These are phyloP conservation scores for Hirsutella rhossiliensis DNA, from an alignment of 2,329 filamentous ascomycete species.

Conservation along the genomic window DNA sequence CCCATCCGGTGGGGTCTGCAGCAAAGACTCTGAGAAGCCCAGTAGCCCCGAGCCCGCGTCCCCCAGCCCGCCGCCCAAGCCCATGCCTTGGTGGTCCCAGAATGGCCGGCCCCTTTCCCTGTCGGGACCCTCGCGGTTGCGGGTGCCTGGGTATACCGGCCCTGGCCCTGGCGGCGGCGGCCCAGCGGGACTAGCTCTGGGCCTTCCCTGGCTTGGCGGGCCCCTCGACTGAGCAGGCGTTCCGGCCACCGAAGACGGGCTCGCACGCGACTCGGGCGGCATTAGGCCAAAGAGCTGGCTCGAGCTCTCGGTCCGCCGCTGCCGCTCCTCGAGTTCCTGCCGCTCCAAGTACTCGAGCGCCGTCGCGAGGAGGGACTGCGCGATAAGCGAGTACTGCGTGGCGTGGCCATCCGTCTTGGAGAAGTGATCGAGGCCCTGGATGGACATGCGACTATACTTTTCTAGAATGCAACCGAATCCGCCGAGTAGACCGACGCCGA, in stretches of 20 bases:
- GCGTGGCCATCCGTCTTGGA: slow-evolving; percentile 37
- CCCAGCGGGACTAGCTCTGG: neutral
- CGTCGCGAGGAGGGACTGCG: slow-evolving; percentile 33
- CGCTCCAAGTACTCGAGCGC: slow-evolving; percentile 35
- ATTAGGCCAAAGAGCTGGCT: slow-evolving; percentile 39
- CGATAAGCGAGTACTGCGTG: slow-evolving; percentile 39
- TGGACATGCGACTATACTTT: slow-evolving; percentile 34
- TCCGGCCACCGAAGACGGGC: neutral
- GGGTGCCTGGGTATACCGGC: slow-evolving; percentile 5
- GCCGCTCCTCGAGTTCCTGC: slow-evolving; percentile 32
- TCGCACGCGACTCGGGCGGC: slow-evolving; percentile 10
- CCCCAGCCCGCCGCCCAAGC: slow-evolving; percentile 17
- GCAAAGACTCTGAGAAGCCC: slow-evolving; percentile 22
- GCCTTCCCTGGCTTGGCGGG: neutral
- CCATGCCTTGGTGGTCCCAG: slow-evolving; percentile 9
- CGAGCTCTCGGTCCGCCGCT: slow-evolving; percentile 35
- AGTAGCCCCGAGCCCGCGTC: slow-evolving; percentile 26
- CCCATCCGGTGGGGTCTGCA: slow-evolving; percentile 26
- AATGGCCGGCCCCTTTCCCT: neutral
- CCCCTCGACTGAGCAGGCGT: neutral
- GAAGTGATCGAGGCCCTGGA: slow-evolving; percentile 35
- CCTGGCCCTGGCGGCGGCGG: neutral
- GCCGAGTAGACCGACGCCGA: slow-evolving; percentile 37
- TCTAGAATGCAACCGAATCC: slow-evolving; percentile 40
- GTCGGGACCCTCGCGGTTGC: neutral